Percentiles rank a stretch among this genome's conserved stretches.
Conservation (phyloP, 2,329 filamentous ascomycete genomes). For the Alternaria sp. region DNA sequence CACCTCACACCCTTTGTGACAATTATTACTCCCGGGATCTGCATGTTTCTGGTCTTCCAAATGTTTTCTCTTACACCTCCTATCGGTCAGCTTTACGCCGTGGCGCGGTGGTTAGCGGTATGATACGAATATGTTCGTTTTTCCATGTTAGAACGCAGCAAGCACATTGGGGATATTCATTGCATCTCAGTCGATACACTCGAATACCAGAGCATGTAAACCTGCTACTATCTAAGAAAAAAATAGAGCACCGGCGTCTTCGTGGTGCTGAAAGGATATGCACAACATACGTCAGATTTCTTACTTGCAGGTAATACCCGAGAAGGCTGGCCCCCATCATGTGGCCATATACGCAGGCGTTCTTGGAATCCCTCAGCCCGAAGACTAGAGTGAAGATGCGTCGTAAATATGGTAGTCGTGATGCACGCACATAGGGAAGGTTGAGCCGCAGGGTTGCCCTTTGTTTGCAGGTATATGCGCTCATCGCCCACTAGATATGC, state of each 20-base stretch:
- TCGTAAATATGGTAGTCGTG: not conserved
- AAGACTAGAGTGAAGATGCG: not conserved
- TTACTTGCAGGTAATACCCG: not conserved
- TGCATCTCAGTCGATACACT: not conserved
- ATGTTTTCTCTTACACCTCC: not conserved
- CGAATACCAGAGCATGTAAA: too few species aligned
- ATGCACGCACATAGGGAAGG: not conserved
- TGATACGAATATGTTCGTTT: not conserved
- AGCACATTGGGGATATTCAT: not conserved
- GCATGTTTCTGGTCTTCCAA: not conserved
- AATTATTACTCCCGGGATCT: not conserved
- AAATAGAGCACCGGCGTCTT: not conserved
- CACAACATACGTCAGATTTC: not conserved
- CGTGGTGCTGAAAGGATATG: not conserved
- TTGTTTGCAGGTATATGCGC: constrained; percentile 3
- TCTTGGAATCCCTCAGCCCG: not conserved
- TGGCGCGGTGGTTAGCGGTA: not conserved
- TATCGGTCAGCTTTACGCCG: not conserved
- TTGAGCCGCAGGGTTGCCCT: not conserved
- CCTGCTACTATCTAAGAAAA: not conserved
- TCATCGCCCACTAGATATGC: not conserved
- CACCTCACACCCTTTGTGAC: not conserved
- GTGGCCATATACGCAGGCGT: not conserved
- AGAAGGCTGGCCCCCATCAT: not conserved
- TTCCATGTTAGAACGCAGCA: not conserved